phyloP scores from a whole-genome alignment of 768 basidiomycete genomes.

The Chalciporus piperatus region DNA sequence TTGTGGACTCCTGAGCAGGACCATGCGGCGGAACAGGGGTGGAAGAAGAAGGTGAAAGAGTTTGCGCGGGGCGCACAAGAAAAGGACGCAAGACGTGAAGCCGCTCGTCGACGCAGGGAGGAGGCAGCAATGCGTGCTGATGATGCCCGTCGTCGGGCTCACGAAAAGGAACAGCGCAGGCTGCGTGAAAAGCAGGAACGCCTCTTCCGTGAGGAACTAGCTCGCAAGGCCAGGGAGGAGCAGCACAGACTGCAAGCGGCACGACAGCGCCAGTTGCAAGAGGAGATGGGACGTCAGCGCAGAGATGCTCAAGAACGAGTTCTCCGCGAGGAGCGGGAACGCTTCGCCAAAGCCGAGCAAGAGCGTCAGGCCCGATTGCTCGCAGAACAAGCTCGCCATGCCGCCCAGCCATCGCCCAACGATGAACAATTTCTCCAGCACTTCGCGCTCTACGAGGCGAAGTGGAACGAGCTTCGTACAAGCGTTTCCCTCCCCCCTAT shows the following conservation, averaged over 20 bases:
- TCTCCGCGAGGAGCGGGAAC: conserved; percentile 15
- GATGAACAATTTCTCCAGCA: conserved; percentile 7
- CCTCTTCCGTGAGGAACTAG: not conserved
- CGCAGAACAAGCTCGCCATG: conserved; percentile 18
- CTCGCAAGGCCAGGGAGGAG: conserved; percentile 5
- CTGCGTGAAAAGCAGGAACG: conserved; percentile 23
- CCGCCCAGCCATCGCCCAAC: not conserved
- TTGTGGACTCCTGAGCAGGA: conserved; percentile 15
- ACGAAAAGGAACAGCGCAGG: conserved; percentile 23
- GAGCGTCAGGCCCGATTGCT: conserved; percentile 20
- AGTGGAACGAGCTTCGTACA: conserved; percentile 37
- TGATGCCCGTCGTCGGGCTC: conserved; percentile 14
- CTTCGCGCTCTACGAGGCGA: conserved; percentile 31
- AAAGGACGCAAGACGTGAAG: not conserved
- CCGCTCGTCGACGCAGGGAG: conserved; percentile 8
- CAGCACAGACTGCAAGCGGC: conserved; percentile 9
- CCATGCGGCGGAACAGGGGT: conserved; percentile 13
- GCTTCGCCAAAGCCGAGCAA: conserved; percentile 15
- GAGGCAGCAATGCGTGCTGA: conserved; percentile 15
- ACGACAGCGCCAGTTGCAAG: conserved; percentile 12
- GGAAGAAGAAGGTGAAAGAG: conserved; percentile 19
- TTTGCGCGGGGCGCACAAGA: conserved; percentile 13
- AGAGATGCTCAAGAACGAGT: conserved; percentile 4
- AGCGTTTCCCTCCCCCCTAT: conserved; percentile 17
- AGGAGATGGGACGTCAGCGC: conserved; percentile 12